Evolutionary conservation across 441 rosid genomes (phyloP), one percentile per base, ranked within the genome.

Genomic region (Adansonia gregorii): DNA sequence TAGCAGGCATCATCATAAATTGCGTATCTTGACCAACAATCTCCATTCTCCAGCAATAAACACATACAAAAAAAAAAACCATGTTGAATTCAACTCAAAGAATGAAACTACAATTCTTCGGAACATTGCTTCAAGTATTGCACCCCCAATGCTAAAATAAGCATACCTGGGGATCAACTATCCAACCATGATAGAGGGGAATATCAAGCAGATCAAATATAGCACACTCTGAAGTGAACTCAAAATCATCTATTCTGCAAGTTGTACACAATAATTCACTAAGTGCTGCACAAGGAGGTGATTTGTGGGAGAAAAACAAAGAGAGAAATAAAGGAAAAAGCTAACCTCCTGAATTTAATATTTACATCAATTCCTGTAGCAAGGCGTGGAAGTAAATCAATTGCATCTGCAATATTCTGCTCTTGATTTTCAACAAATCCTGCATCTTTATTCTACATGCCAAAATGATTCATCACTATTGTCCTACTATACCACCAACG

Each of bases 351-450:
- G 86, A 93, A 94, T 84, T 90, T 92, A 74, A 92, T 85, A 90
- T 97, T 97, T 79, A 97, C 99, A 86, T 97, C 98, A 74, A 97
- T 94, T 78, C 99, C 99, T 68, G 97, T 93, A 0, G 98, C 88
- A 80, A 97, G 96, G 60, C 87, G 84, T 17, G 98, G 97, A 75
- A 97, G 98, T 84, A 88, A 88, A 87, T 94, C 96, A 79, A 97
- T 93, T 6, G 98, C 98, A 88, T 97, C 99, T 10, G 99, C 87
- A 83, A 96, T 91, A 78, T 93, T 96, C 89, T 94, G 96, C 73
- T 93, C 97, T 81, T 94, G 98, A 79, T 94, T 96, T 87, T 94
- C 93, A 35, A 94, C 86, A 86, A 88, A 96, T 45, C 88, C 98
- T 63, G 87, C 91, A 79, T 93, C 99, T 86, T 91, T 96, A 76